A percentile compares a stretch with the other conserved stretches of the same genome.
These are phyloP conservation scores for Kodamaea sp. DNA, from an alignment of 1,139 yeast genomes.

Conservation along the genomic window DNA sequence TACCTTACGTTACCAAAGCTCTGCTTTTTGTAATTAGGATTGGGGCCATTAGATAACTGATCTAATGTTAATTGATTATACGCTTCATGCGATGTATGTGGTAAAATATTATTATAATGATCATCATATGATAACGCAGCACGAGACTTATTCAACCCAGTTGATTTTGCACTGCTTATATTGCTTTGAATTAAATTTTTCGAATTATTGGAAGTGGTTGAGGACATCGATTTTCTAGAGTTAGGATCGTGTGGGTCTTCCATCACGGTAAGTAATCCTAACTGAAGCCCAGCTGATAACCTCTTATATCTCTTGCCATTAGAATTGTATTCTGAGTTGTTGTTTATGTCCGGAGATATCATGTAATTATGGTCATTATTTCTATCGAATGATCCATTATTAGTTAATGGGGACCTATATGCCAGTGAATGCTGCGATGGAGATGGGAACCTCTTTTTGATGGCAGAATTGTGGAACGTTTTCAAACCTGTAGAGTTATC, in stretches of 20 bases:
- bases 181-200: not conserved
- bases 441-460: slow-evolving; percentile 28
- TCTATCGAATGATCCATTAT: slow-evolving; percentile 3
- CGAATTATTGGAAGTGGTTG: not conserved
- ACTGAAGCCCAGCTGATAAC: slow-evolving; percentile 37
- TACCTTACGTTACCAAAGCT: slow-evolving; percentile 12
- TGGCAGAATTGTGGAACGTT: slow-evolving; percentile 33
- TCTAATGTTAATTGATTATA: slow-evolving; percentile 40
- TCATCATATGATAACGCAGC: slow-evolving; percentile 24
- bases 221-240: slow-evolving; percentile 1
- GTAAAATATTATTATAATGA: slow-evolving; percentile 27
- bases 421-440: slow-evolving; percentile 13
- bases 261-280: slow-evolving; percentile 41
- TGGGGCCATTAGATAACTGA: slow-evolving; percentile 18
- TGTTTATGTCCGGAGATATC: not conserved
- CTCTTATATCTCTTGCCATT: slow-evolving; percentile 29
- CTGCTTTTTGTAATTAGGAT: slow-evolving; percentile 8
- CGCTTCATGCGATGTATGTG: slow-evolving; percentile 25
- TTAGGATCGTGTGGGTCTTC: slow-evolving; percentile 25
- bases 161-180: not conserved
- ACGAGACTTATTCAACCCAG: slow-evolving; percentile 3
- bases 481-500: slow-evolving; percentile 22
- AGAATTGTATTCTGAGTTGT: slow-evolving; percentile 6
- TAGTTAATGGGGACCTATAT: slow-evolving; percentile 1
- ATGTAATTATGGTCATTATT: not conserved